Evolutionary conservation across 2,329 filamentous ascomycete genomes (phyloP), one percentile per base, ranked within the genome.

Genomic region (Ceratocystis ficicola): DNA sequence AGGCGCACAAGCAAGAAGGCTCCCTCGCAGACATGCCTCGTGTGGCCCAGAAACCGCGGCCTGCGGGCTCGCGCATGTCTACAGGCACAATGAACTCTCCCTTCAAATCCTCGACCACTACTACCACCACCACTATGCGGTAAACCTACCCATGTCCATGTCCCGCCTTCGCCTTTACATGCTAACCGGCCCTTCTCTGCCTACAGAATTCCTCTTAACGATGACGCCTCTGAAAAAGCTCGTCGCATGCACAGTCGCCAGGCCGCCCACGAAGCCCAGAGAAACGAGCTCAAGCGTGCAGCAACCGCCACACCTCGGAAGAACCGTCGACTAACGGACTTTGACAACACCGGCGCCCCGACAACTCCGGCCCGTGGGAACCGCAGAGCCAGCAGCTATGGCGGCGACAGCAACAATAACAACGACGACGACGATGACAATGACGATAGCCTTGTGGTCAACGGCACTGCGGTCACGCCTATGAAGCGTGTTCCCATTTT

Each of bases 401-500:
- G 69, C 62, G 48, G 48, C 15, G 20, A 2, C 25, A 69, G 73
- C 69, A 80, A 79, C 65, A 81, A 79, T 69, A 80, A 79, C 65
- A 81, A 79, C 52, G 69, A 73, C 12, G 68, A 70, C 61, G 77
- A 78, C 69, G 80, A 79, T 64, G 81, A 79, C 60, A 81, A 83
- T 69, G 80, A 84, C 69, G 83, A 85, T 44, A 80, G 84, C 68
- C 78, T 86, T 69, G 81, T 85, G 71, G 87, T 89, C 59, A 85
- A 84, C 67, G 88, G 89, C 41, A 84, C 81, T 69, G 89, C 88
- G 46, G 88, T 95, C 65, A 96, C 94, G 68, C 94, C 93, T 65
- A 93, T 95, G 87, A 96, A 96, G 81, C 88, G 92, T 68, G 90
- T 96, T 32, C 94, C 94, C 0, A 88, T 99, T 71, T 80, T 99